Evolutionary conservation across 2,329 filamentous ascomycete species (phyloP), one percentile per base, ranked within the genome.

Genomic region (Aspergillus viridinutans): DNA sequence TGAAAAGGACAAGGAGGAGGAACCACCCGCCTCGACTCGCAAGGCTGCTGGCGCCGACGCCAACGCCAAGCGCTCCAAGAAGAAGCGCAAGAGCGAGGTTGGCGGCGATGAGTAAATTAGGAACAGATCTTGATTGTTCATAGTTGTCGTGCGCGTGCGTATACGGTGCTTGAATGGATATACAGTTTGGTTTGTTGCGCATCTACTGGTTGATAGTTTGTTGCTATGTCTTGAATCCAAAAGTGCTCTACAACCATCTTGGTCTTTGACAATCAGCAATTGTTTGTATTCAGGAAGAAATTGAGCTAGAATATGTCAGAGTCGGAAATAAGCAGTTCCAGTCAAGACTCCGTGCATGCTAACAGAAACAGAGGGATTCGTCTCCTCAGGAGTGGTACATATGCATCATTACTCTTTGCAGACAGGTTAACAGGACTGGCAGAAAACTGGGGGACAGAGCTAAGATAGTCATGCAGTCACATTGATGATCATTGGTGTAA

Each of bases 11-110:
- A 76, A 74, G 54, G 69, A 61, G 45, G 56, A 69, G 26, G 66
- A 65, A 48, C 56, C 57, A 17, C 56, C 67, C 26, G 58, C 66
- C 14, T 63, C 62, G 12, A 66, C 66, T 49, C 67, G 69, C 49
- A 72, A 74, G 52, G 58, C 68, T 14, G 67, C 69, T 47, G 64
- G 60, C 4, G 62, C 64, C 2, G 72, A 75, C 20, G 58, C 54
- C 47, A 76, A 74, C 20, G 58, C 54, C 45, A 76, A 74, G 65
- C 72, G 72, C 61, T 66, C 64, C 40, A 72, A 70, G 64, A 80
- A 80, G 72, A 80, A 80, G 75, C 72, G 75, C 61, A 79, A 78
- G 75, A 78, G 76, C 62, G 75, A 78, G 59, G 71, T 61, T 38
- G 64, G 48, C 29, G 59, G 32, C 26, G 62, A 67, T 14, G 66